Percentiles rank a stretch among this genome's conserved stretches.
Conservation (phyloP, 768 basidiomycete species). For the Auriscalpium vulgare region DNA sequence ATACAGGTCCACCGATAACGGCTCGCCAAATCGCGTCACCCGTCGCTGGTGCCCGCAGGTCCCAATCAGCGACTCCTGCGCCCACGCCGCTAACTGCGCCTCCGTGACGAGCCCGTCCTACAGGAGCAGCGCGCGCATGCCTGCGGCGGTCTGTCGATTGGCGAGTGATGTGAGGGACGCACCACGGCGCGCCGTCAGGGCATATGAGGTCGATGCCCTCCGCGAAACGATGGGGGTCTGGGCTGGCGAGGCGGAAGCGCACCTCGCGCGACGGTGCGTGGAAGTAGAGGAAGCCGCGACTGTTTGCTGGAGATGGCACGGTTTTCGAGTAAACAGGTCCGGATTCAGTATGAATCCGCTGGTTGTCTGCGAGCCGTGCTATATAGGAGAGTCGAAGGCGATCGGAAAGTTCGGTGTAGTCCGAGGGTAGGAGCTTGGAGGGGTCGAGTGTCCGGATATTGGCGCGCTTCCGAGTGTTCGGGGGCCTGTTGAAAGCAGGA, state of each 20-base stretch:
- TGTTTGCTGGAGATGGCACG: no score
- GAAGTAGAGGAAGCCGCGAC: constrained; percentile 4
- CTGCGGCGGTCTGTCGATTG: background rate
- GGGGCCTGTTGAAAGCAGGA: no score
- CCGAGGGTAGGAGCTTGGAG: background rate
- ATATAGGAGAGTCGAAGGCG: no score
- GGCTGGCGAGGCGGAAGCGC: background rate
- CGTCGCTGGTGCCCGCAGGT: no score
- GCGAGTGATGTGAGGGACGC: background rate
- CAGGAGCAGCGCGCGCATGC: background rate
- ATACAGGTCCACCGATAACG: background rate
- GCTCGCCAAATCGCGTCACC: background rate
- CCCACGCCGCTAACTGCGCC: background rate
- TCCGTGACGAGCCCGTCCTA: background rate
- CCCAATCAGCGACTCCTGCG: background rate
- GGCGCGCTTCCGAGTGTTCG: no score
- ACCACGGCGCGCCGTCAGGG: background rate
- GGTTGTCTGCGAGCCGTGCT: no score
- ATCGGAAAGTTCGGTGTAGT: background rate
- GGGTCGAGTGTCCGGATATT: background rate
- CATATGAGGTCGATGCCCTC: background rate
- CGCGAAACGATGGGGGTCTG: background rate
- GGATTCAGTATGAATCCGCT: no score
- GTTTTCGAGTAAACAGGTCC: no score
- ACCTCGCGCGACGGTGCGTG: background rate